Evolutionary conservation across 1,284 basidiomycete species (phyloP), one percentile per base, ranked within the genome.

Genomic region (Rhizoctonia solani): DNA sequence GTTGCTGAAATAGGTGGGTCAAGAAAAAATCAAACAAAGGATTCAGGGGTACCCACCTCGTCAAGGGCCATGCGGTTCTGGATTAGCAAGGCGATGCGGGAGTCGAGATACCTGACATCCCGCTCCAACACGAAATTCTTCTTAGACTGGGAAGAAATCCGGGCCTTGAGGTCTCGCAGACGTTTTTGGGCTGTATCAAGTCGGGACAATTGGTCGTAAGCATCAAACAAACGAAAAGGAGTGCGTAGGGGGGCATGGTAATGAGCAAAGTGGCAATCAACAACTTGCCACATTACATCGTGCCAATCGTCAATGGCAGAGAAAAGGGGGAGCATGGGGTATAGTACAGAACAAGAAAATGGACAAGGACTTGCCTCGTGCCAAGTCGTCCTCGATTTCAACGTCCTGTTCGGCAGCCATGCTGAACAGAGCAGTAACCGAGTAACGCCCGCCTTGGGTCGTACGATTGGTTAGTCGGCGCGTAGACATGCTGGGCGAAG

Each of bases 341-440:
- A 39, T n/a, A 37, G 27, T 56, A 29, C 9, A 30, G 32, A 41
- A 53, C 44, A 16, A 58, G 37, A 21, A n/a, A 46, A 25, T n/a
- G 27, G n/a, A 25, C 37, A 47, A 27, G 6, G 1, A 81, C 88
- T 72, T 75, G 93, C 93, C 92, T 83, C 93, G 83, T 8, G 95
- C 95, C 68, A 99, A 82, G 77, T 99, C 96, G 78, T 99, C 96
- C 78, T 98, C 95, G 47, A 98, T 92, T 77, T 99, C 97, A 29
- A 97, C 91, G 76, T 99, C 96, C 82, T 98, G 94, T 79, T 99
- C 95, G 29, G 95, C 96, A 11, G 95, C 95, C 88, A 99, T 94
- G 74, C 91, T 94, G 78, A 98, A 98, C 73, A 98, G 84, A 23
- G 93, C 93, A 66, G 93, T 98, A 69, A 98, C 95, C 75, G 90